Conservation (phyloP, 805 yeast species). For the Zygosaccharomyces bisporus region DNA sequence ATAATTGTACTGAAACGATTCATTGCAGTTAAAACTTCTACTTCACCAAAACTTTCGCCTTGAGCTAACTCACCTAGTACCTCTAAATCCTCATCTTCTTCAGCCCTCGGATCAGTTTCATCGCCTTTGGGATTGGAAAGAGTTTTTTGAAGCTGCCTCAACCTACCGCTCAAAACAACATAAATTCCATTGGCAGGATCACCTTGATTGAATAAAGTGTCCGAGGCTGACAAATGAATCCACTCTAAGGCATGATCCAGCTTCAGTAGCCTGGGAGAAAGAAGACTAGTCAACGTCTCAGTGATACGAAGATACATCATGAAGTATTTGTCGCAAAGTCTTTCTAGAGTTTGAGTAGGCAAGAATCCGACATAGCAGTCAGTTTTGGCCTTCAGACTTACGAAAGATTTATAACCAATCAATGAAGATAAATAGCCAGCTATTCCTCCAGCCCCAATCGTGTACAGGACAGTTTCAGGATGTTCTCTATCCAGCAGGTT, state of each 20-base stretch:
- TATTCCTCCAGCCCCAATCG: constrained; percentile 70
- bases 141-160: constrained; percentile 51
- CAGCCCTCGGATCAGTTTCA: constrained; percentile 17
- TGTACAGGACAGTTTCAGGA: constrained; percentile 41
- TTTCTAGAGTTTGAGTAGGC: constrained; percentile 58
- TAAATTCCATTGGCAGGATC: constrained; percentile 89
- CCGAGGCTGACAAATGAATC: constrained; percentile 89
- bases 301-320: constrained; percentile 76
- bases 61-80: constrained; percentile 80
- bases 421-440: constrained; percentile 85
- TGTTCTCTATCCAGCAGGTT: constrained; percentile 14
- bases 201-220: constrained; percentile 72
- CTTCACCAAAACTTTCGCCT: constrained; percentile 92
- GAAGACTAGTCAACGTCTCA: constrained; percentile 57
- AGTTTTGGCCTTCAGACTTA: constrained; percentile 57
- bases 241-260: constrained; percentile 93
- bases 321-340: constrained; percentile 70
- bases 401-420: constrained; percentile 75
- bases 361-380: constrained; percentile 69
- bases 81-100: constrained; percentile 17
- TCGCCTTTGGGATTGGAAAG: constrained; percentile 21
- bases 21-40: constrained; percentile 84
- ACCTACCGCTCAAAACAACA: constrained; percentile 82
- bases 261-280: constrained; percentile 63
- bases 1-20: constrained; percentile 65